Evolutionary conservation across 2,329 filamentous ascomycete species (phyloP), one percentile per base, ranked within the genome.

Genomic region (Penicillium decumbens): DNA sequence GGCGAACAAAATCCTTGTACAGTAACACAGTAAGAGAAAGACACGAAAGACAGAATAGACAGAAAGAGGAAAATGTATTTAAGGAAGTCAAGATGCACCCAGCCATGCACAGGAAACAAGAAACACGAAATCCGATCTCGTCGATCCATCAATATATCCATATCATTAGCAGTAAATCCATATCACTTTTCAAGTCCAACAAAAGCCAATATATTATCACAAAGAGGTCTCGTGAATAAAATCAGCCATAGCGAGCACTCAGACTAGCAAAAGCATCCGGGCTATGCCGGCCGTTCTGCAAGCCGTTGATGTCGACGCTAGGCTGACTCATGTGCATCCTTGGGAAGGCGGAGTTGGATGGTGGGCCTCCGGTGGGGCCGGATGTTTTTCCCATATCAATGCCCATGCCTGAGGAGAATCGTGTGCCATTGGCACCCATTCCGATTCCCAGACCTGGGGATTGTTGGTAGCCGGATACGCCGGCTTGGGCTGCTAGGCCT

Each of bases 241-340:
- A 12, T 62, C 58, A 67, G 49, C 69, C 65, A 59, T 72, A 74
- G 49, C 74, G 65, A 38, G 75, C 71, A 54, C 75, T 77, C 56
- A 78, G 56, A 61, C 67, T 76, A 23, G 75, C 74, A 66, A 77
- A 78, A 7, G 75, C 72, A 63, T 78, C 75, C 6, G 75, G 75
- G 55, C 75, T 77, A 55, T 77, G 74, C 29, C 75, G 66, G 3
- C 75, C 75, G 46, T 60, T 74, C 49, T 77, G 73, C 32, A 74
- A 60, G 12, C 70, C 71, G 43, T 67, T 74, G 47, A 77, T 66
- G 54, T 76, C 74, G 33, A 77, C 70, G 43, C 75, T 77, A 41
- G 73, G 75, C 51, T 75, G 71, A 60, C 75, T 77, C 60, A 74
- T 70, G 51, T 75, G 72, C 12, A 63, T 58, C 47, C 64, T 59